Evolutionary conservation across 257 asterid species (phyloP).

Genomic region (Echium plantagineum): DNA sequence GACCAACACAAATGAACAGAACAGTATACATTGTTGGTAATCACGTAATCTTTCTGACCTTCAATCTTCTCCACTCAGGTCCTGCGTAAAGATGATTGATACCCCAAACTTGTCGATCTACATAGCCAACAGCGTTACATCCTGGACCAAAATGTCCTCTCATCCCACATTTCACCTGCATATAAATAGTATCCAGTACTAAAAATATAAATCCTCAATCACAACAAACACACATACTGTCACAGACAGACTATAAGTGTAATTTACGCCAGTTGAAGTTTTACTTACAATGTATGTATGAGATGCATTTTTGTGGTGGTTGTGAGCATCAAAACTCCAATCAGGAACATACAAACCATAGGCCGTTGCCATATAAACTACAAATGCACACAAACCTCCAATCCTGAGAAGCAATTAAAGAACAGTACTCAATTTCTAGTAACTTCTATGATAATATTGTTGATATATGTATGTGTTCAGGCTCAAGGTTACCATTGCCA

Average conservation of each 20-base stretch:
- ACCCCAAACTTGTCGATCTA: constrained; percentile 86
- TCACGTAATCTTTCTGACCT: constrained; percentile 12
- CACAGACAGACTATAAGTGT: background rate
- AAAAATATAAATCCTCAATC: background rate
- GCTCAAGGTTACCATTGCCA: constrained; percentile 98
- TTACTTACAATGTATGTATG: constrained; percentile 35
- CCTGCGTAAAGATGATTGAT: constrained; percentile 58
- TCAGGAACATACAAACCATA: constrained; percentile 70
- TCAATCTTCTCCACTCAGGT: constrained; percentile 73
- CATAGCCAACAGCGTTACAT: constrained; percentile 85
- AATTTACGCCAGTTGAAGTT: background rate
- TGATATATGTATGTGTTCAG: background rate
- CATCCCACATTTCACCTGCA: constrained; percentile 90
- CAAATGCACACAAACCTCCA: constrained; percentile 57
- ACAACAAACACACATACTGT: background rate
- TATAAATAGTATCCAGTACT: background rate
- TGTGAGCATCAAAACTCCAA: constrained; percentile 43
- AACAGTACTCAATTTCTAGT: background rate
- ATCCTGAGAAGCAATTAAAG: constrained; percentile 28
- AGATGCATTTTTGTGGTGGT: constrained; percentile 10
- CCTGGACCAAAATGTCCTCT: constrained; percentile 89
- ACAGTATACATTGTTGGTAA: background rate
- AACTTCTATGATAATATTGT: background rate
- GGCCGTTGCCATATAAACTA: constrained; percentile 50
- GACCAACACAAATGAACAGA: constrained; percentile 7